Base-by-base conservation (phyloP, 768 basidiomycete genomes). In the Mycena galericulata region DNA sequence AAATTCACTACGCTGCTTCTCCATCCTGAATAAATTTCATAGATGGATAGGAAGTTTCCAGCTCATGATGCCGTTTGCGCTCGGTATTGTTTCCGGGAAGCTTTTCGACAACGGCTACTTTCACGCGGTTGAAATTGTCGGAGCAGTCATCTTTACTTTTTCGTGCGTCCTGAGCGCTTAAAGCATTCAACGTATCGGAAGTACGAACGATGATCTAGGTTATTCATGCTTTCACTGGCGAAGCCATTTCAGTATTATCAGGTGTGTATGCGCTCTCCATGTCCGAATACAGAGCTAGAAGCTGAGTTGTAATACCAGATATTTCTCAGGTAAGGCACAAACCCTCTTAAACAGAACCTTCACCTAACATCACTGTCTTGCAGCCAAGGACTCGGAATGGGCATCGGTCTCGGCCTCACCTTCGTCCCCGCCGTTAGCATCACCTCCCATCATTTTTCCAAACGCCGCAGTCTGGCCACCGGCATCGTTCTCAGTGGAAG, bases 401-500 rank as follows among this genome's bases (percentile, higher is more conserved):
- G 85, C 12, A 69, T 87, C 24, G 82, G 81, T 10, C 73, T 80
- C 20, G 83, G 84, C 1, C 54, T 79, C 38, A 74, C 79, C 20
- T 84, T 80, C 67, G 72, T 82, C 27, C 86, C 85, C 7, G 76
- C 81, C 1, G 68, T 85, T 9, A 80, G 81, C 1, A 59, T 69
- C 40, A 22, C 12, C 24, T 38, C 34, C 3, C 84, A 85, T 41
- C 82, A 85, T 73, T 87, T 87, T 59, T 62, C 75, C n/a, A 74
- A 73, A 49, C 77, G 78, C 8, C 76, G 85, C 22, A 75, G 83
- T 3, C 67, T 84, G 5, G 84, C 85, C 8, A 83, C 85, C 70
- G 84, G 86, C 7, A 73, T 88, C 45, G 80, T 79, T 20, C 74
- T 82, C 1, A 79, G 80, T 36, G 85, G 86, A 36, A 76, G 70